Evolutionary conservation across 805 yeast species (phyloP).

Genomic region (Starmerella ratchasimensis): DNA sequence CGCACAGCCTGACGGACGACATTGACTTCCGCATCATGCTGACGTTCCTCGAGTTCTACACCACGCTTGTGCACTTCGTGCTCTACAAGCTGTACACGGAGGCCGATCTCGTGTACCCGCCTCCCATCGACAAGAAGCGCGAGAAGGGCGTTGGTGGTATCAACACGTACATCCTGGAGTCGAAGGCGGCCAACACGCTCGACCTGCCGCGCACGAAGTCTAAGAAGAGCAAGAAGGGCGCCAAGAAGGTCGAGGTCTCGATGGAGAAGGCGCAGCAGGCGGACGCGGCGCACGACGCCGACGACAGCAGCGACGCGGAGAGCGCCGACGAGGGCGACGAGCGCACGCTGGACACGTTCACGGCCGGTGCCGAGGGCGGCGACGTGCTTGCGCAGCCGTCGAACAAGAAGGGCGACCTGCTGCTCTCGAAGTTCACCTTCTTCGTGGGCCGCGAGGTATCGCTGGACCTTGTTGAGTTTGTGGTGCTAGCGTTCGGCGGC

Average conservation of each 20-base stretch:
- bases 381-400: slow-evolving; percentile 50
- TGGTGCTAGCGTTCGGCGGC: slow-evolving; percentile 79
- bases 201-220: slow-evolving; percentile 20
- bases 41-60: slow-evolving; percentile 89
- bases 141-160: slow-evolving; percentile 84
- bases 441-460: slow-evolving; percentile 93
- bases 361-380: slow-evolving; percentile 42
- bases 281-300: slow-evolving; percentile 27
- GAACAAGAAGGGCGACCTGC: slow-evolving; percentile 14
- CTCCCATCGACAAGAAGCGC: slow-evolving; percentile 57
- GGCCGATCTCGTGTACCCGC: slow-evolving; percentile 79
- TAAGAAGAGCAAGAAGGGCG: slow-evolving; percentile 7
- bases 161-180: slow-evolving; percentile 64
- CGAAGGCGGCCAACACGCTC: slow-evolving; percentile 14
- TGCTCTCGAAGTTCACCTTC: slow-evolving; percentile 66
- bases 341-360: slow-evolving; percentile 56
- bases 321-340: slow-evolving; percentile 23
- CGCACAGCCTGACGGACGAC: slow-evolving; percentile 86
- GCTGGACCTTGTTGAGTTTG: slow-evolving; percentile 75
- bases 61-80: slow-evolving; percentile 79
- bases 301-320: slow-evolving; percentile 23
- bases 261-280: slow-evolving; percentile 36
- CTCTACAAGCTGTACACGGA: slow-evolving; percentile 77
- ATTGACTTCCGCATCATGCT: slow-evolving; percentile 94
- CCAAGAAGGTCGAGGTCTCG: slow-evolving; percentile 7